phyloP scores from a whole-genome alignment of 1,284 basidiomycete genomes.

The Marasmius oreades region DNA sequence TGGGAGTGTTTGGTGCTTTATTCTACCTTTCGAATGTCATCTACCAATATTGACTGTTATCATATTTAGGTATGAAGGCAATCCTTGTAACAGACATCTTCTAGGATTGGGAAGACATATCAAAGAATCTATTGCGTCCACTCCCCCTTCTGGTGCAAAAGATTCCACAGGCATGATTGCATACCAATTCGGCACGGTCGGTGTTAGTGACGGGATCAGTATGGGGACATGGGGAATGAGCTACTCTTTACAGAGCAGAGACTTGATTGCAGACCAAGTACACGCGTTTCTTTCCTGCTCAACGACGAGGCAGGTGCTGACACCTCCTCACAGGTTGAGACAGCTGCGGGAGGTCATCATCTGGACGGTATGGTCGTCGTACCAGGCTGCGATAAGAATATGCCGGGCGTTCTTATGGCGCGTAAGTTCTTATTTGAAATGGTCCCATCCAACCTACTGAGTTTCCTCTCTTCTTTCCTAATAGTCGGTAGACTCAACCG shows the following conservation, averaged over 20 bases:
- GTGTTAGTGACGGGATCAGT: slow-evolving; percentile 96
- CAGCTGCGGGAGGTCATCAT: slow-evolving; percentile 96
- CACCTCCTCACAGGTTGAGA: slow-evolving; percentile 66
- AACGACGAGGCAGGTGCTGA: not conserved
- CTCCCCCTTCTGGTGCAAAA: not conserved
- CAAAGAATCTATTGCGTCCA: slow-evolving; percentile 70
- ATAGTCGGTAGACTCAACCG: slow-evolving; percentile 89
- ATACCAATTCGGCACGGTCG: slow-evolving; percentile 97
- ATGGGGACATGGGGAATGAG: slow-evolving; percentile 95
- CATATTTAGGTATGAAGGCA: slow-evolving; percentile 77
- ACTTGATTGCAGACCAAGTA: slow-evolving; percentile 86
- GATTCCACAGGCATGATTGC: slow-evolving; percentile 66
- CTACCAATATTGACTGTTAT: slow-evolving; percentile 4
- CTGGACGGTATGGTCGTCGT: slow-evolving; percentile 97
- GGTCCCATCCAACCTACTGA: slow-evolving; percentile 16
- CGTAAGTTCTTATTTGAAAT: slow-evolving; percentile 49
- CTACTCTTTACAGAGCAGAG: slow-evolving; percentile 93
- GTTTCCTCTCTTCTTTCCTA: slow-evolving; percentile 19
- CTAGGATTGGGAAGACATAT: slow-evolving; percentile 85
- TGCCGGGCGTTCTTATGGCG: slow-evolving; percentile 94
- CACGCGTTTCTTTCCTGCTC: not conserved
- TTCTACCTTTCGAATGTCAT: slow-evolving; percentile 2
- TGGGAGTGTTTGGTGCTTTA: slow-evolving; percentile 81
- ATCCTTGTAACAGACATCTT: slow-evolving; percentile 92
- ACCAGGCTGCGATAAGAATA: slow-evolving; percentile 97